Base-by-base conservation (phyloP, 2,329 filamentous ascomycete genomes). In the Ceratocystis papillata region DNA sequence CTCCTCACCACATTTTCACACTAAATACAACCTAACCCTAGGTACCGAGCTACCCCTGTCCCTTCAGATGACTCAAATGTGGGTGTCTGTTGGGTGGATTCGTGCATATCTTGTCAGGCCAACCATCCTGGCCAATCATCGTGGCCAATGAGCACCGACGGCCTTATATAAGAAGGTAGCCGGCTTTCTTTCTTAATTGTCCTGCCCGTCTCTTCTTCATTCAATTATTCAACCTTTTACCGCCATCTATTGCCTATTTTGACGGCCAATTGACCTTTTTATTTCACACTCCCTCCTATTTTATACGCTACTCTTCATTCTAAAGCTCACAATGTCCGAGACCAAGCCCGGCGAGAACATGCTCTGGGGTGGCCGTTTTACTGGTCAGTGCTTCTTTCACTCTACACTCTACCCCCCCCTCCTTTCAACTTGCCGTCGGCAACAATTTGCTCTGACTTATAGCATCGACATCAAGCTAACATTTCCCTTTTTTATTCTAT, bases 341-440 rank as follows among this genome's bases (percentile, higher is more conserved):
- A 70, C 71, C 33, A 74, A 74, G 69, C 71, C 71, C 17, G 70
- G 70, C 64, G 69, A 71, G 65, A 72, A 69, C 69, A 75, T 76
- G 73, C 73, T 76, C 25, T 73, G 76, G 80, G 79, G 78, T 69
- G 79, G 80, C 69, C 76, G 79, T 67, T 82, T 83, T 70, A 81
- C 79, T 65, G 77, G 78, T 80, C 74, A 62, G 73, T 69, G 57
- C 70, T 53, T 61, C 57, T 57, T 45, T 28, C 22, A 30, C 33
- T 41, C 59, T 59, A 22, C 22, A 30, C 33, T 41, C 59, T 59
- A 22, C 44, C 37, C 37, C 44, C 41, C 17, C 53, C 22, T 20
- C n/a, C 17, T 46, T 30, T 33, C 46, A 8, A 64, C 55, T 67
- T 48, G 69, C 68, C 67, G 57, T 62, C 61, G 33, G 65, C 65